A percentile compares a stretch with the other conserved stretches of the same genome.
These are phyloP conservation scores for Fistulinella cinereoalba DNA, from an alignment of 1,284 basidiomycete genomes.

Conservation along the genomic window DNA sequence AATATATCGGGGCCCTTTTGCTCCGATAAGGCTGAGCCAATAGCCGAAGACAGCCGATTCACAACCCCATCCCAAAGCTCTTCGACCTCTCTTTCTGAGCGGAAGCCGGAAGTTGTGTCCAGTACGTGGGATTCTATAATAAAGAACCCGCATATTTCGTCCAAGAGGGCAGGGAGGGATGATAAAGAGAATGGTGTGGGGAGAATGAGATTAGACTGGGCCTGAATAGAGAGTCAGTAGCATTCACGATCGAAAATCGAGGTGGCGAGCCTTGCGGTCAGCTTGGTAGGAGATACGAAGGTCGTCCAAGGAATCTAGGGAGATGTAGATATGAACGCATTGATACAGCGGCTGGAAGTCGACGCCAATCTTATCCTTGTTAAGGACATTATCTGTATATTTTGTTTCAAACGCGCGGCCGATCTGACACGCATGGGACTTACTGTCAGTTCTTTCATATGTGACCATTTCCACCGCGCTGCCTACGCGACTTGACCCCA, in stretches of 20 bases:
- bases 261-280: constrained; percentile 76
- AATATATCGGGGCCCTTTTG: constrained; percentile 85
- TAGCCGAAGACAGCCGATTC: constrained; percentile 70
- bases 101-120: constrained; percentile 81
- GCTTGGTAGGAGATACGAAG: constrained; percentile 92
- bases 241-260: constrained; percentile 3
- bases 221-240: constrained; percentile 47
- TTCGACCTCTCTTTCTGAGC: constrained; percentile 88
- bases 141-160: constrained; percentile 99
- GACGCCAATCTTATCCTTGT: constrained; percentile 85
- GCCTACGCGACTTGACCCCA: constrained; percentile 83
- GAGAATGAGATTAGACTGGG: constrained; percentile 95
- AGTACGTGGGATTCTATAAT: constrained; percentile 95
- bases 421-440: constrained; percentile 30
- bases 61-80: constrained; percentile 95
- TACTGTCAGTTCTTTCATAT: constrained; percentile 94
- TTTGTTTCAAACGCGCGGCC: constrained; percentile 1
- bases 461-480: constrained; percentile 93
- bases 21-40: constrained; percentile 70
- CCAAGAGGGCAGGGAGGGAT: constrained; percentile 64
- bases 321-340: constrained; percentile 96
- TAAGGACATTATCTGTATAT: constrained; percentile 78
- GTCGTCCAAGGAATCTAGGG: constrained; percentile 86
- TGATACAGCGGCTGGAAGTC: constrained; percentile 96
- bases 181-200: constrained; percentile 63